phyloP scores from a whole-genome alignment of 2,329 filamentous ascomycete species.

The Ascocoryne sarcoides region DNA sequence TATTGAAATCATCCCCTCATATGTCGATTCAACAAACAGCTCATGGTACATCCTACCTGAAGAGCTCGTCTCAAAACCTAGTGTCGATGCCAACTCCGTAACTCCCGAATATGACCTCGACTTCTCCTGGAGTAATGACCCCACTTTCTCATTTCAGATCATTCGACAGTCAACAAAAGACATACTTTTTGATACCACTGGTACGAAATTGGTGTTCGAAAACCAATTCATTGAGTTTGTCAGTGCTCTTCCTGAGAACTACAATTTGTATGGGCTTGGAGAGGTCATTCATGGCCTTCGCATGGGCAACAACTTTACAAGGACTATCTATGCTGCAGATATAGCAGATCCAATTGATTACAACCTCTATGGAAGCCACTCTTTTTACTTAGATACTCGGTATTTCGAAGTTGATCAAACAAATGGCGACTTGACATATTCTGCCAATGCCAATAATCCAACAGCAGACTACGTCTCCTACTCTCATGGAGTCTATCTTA shows the following conservation, averaged over 20 bases:
- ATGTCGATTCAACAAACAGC: slow-evolving; percentile 50
- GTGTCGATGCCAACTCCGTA: slow-evolving; percentile 32
- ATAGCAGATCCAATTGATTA: slow-evolving; percentile 52
- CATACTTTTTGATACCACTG: slow-evolving; percentile 57
- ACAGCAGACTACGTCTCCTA: slow-evolving; percentile 52
- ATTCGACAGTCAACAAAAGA: slow-evolving; percentile 51
- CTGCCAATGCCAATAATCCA: slow-evolving; percentile 44
- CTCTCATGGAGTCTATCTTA: slow-evolving; percentile 68
- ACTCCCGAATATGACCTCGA: slow-evolving; percentile 45
- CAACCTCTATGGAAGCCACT: slow-evolving; percentile 60
- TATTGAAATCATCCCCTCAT: slow-evolving; percentile 59
- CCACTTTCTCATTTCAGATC: slow-evolving; percentile 61
- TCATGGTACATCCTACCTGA: slow-evolving; percentile 62
- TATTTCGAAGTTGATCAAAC: slow-evolving; percentile 52
- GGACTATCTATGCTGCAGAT: slow-evolving; percentile 61
- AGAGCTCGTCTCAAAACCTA: slow-evolving; percentile 38
- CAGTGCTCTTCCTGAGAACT: slow-evolving; percentile 56
- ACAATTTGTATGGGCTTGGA: slow-evolving; percentile 68
- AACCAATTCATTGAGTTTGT: slow-evolving; percentile 71
- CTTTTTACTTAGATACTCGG: slow-evolving; percentile 71
- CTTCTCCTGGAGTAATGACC: slow-evolving; percentile 43
- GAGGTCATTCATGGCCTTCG: slow-evolving; percentile 64
- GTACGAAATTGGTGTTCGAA: slow-evolving; percentile 59
- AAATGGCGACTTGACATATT: slow-evolving; percentile 41
- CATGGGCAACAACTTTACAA: slow-evolving; percentile 64